Base-by-base conservation (phyloP, 2,329 filamentous ascomycete species). In the Boeremia lycopersici region DNA sequence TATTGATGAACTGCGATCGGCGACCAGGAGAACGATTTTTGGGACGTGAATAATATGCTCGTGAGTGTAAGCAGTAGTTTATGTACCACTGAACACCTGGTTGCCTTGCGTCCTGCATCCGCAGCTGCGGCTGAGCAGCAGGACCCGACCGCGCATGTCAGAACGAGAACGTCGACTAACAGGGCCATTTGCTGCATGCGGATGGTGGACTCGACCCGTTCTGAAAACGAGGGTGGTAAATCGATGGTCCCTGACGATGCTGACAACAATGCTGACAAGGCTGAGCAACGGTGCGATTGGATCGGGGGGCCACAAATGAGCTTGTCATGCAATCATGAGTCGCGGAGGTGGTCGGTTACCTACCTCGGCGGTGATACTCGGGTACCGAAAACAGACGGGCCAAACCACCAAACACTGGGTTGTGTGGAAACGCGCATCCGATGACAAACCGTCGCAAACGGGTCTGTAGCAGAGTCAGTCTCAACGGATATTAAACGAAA, bases 111-210 rank as follows among this genome's bases (percentile, higher is more conserved):
- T 31, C 33, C 31, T 46, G 42, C 47, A 50, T 42, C 42, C 47
- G 48, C 53, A 43, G 47, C 47, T 51, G 41, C 46, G 47, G 53
- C 53, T 56, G 47, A 49, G 45, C 15, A 41, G 26, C 29, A 33
- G 28, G 40, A 40, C 41, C 9, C 15, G 25, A 28, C n/a, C 19
- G 46, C 43, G 31, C 29, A 51, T 38, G 53, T 56, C 43, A 56
- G 53, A 42, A 26, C 53, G 45, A 39, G 8, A 40, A 40, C 26
- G 28, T 34, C 29, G 17, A 39, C 38, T 15, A 40, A 29, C 28
- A 34, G 33, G 31, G 30, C 29, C 40, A 40, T 45, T 49, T 49
- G 23, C 52, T 41, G 52, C 35, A 49, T 45, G 28, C 52, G 52
- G 51, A 29, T 12, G 34, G 13, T 19, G 44, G 17, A 7, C 40